Evolutionary conservation across 768 basidiomycete genomes (phyloP), one percentile per base, ranked within the genome.

Genomic region (Pleurotus tuber-regium): DNA sequence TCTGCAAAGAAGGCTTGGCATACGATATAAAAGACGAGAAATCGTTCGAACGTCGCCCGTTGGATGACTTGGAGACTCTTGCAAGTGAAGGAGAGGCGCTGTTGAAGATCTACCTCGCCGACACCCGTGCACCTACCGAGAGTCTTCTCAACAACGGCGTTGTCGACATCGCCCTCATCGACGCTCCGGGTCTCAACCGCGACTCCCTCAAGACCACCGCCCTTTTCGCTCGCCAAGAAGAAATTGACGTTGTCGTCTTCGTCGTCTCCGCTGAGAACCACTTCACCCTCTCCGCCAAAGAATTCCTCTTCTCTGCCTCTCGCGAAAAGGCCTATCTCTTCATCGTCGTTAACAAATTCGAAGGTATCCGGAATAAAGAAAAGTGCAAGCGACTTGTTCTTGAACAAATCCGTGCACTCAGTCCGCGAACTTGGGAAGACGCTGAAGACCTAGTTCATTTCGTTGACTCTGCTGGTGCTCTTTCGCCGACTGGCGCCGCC

Each of bases 211-310:
- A 96, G 72, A 99, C 97, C 1, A 99, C 96, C 2, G 91, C 92
- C 5, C 75, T 97, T 44, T 98, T 99, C 59, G 83, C 95, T 28
- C 89, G 93, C 14, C 97, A 98, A 67, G 89, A 95, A 63, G 95
- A 98, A 70, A 98, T 99, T 39, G 97, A 99, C 65, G 96, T 99
- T 19, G 83, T 99, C 52, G 96, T 99, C 51, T 99, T 98, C 66
- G 94, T 98, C 59, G 94, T 97, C 43, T 93, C 91, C 0, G 93
- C 97, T 3, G 95, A 97, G 73, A 98, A 99, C 68, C 96, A 98
- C 74, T 96, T 99, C 67, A 99, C 97, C 0, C 79, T 95, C 16
- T 96, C 93, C 3, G 89, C 93, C 11, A 91, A 88, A 65, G 94
- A 98, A 66, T 98, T 99, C 77, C 78, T 99, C 41, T 80, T 74